A percentile compares a stretch with the other conserved stretches of the same genome.
These are phyloP conservation scores for Beauveria brongniartii DNA, from an alignment of 2,329 filamentous ascomycete species.

Conservation along the genomic window DNA sequence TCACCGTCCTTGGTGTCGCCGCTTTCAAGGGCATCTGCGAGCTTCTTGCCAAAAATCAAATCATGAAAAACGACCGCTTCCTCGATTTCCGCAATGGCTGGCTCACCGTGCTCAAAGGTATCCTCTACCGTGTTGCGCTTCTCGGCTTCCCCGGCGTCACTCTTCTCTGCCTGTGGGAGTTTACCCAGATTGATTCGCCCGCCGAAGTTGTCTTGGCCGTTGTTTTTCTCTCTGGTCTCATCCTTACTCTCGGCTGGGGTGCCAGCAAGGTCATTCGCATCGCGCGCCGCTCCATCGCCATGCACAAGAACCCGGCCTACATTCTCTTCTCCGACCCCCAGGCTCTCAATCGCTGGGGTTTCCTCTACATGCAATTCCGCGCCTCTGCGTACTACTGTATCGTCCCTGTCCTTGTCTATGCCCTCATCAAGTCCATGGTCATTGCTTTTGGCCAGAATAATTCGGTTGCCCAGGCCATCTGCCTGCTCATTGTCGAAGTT, in stretches of 20 bases:
- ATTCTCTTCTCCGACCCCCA: conserved; percentile 96
- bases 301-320: conserved; percentile 96
- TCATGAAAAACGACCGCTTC: conserved; percentile 81
- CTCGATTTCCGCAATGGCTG: conserved; percentile 91
- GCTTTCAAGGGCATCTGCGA: conserved; percentile 80
- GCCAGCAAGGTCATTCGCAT: conserved; percentile 84
- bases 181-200: conserved; percentile 75
- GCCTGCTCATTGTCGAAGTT: conserved; percentile 78
- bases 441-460: conserved; percentile 70
- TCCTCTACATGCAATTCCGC: conserved; percentile 94
- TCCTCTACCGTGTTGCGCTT: conserved; percentile 81
- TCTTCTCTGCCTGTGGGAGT: conserved; percentile 88
- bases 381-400: conserved; percentile 96
- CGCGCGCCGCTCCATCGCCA: conserved; percentile 75
- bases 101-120: conserved; percentile 87
- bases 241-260: conserved; percentile 73
- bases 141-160: conserved; percentile 90
- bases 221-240: conserved; percentile 79
- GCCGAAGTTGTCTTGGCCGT: conserved; percentile 81
- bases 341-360: conserved; percentile 94
- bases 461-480: conserved; percentile 69
- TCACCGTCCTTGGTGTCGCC: conserved; percentile 65
- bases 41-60: conserved; percentile 61
- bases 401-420: conserved; percentile 68
- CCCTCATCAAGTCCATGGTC: conserved; percentile 82